Evolutionary conservation across 306 rosid species (phyloP).

Genomic region (Chamaecrista fasciculata): DNA sequence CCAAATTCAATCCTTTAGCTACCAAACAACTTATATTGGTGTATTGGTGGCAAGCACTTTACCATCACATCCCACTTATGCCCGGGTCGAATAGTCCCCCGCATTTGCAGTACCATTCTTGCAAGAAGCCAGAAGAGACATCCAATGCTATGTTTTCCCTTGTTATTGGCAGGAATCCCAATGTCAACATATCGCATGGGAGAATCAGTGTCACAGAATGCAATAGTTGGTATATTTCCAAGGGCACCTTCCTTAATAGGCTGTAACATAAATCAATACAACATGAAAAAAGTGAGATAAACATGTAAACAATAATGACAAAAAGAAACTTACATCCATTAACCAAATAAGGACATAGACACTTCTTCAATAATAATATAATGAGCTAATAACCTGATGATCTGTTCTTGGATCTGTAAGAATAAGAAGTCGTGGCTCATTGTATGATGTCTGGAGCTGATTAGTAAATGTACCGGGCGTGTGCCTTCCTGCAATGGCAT

Average conservation of each 20-base stretch:
- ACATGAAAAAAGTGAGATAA: not conserved
- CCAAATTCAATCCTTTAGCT: not conserved
- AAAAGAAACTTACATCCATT: not conserved
- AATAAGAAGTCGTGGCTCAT: constrained; percentile 86
- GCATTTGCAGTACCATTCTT: constrained; percentile 92
- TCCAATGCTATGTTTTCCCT: constrained; percentile 90
- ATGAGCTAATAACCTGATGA: constrained; percentile 60
- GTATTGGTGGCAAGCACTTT: not conserved
- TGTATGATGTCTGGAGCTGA: constrained; percentile 83
- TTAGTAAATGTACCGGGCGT: constrained; percentile 92
- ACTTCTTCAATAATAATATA: not conserved
- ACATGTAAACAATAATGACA: not conserved
- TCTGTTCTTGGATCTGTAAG: constrained; percentile 94
- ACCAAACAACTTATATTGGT: not conserved
- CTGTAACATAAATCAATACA: constrained; percentile 38
- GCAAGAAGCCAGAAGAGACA: constrained; percentile 93
- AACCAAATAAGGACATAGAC: not conserved
- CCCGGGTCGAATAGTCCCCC: constrained; percentile 69
- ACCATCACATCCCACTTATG: constrained; percentile 94
- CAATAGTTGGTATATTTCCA: constrained; percentile 88
- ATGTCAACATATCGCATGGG: constrained; percentile 87
- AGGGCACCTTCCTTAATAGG: constrained; percentile 93
- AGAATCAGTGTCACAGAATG: constrained; percentile 90
- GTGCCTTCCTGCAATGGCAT: constrained; percentile 85
- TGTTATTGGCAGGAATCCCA: constrained; percentile 94